These are phyloP conservation scores for Kockovaella imperatae DNA, from an alignment of 768 basidiomycete species.

Conservation along the genomic window DNA sequence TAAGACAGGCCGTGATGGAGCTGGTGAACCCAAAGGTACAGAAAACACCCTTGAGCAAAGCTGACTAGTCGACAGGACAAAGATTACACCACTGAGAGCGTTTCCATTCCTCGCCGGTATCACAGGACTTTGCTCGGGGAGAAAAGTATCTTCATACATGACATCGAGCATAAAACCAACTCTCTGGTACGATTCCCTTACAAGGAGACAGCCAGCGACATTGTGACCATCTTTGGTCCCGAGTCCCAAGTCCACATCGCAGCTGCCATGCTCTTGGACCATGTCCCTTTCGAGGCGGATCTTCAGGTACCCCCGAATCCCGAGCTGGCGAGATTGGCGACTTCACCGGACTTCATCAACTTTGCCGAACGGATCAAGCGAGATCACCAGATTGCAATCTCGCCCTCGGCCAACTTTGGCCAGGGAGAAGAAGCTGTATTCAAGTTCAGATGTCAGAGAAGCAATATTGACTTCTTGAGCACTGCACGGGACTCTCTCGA, in stretches of 20 bases:
- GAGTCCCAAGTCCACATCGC: conserved; percentile 96
- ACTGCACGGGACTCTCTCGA: conserved; percentile 88
- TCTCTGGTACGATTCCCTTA: conserved; percentile 63
- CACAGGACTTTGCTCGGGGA: conserved; percentile 92
- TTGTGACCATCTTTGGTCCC: conserved; percentile 92
- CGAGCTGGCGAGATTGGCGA: conserved; percentile 67
- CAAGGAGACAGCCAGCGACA: conserved; percentile 55
- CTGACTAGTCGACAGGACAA: conserved; percentile 60
- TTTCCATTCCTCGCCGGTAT: conserved; percentile 87
- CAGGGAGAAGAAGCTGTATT: conserved; percentile 72
- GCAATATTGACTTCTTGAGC: conserved; percentile 85
- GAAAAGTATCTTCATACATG: conserved; percentile 92
- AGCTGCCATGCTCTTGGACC: conserved; percentile 89
- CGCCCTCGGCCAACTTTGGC: conserved; percentile 67
- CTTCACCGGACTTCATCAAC: conserved; percentile 72
- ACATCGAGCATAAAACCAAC: conserved; percentile 94
- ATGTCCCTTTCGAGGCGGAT: conserved; percentile 92
- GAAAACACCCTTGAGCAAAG: not conserved
- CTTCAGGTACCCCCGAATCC: conserved; percentile 78
- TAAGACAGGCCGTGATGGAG: conserved; percentile 96
- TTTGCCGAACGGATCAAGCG: conserved; percentile 86
- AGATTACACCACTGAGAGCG: conserved; percentile 88
- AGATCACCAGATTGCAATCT: conserved; percentile 84
- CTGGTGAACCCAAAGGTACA: conserved; percentile 88
- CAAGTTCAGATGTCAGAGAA: conserved; percentile 91